A percentile compares a stretch with the other conserved stretches of the same genome.
phyloP scores from a whole-genome alignment of 2,329 filamentous ascomycete genomes.

The Juglanconis juglandina region DNA sequence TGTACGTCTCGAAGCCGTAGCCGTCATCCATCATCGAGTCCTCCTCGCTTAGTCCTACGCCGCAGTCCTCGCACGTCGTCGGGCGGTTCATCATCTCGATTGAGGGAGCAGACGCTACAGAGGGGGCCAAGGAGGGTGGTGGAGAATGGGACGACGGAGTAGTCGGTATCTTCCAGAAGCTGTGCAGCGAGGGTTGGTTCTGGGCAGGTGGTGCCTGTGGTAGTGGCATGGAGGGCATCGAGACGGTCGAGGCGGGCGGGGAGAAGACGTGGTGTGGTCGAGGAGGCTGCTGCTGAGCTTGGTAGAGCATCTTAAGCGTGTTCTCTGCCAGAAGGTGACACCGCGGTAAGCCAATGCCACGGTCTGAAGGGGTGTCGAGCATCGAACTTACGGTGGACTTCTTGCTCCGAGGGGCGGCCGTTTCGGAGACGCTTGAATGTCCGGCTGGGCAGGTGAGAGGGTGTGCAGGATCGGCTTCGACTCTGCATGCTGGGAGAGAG shows the following conservation, averaged over 20 bases:
- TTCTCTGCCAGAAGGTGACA: slow-evolving; percentile 39
- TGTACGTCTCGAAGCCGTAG: slow-evolving; percentile 23
- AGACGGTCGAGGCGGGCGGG: slow-evolving; percentile 16
- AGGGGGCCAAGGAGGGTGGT: slow-evolving; percentile 13
- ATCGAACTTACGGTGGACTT: slow-evolving; percentile 50
- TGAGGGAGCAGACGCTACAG: slow-evolving; percentile 8
- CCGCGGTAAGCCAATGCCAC: not conserved
- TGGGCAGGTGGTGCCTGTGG: slow-evolving; percentile 17
- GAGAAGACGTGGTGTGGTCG: slow-evolving; percentile 19
- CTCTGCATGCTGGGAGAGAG: slow-evolving; percentile 17
- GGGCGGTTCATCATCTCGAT: slow-evolving; percentile 24
- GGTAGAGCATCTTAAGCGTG: slow-evolving; percentile 56
- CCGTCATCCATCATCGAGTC: slow-evolving; percentile 39
- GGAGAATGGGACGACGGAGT: slow-evolving; percentile 28
- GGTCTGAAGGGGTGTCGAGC: not conserved
- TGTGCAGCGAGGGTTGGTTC: slow-evolving; percentile 53
- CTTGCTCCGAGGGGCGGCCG: slow-evolving; percentile 52
- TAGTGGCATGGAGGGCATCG: slow-evolving; percentile 10
- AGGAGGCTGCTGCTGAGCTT: slow-evolving; percentile 43
- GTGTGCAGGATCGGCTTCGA: slow-evolving; percentile 28
- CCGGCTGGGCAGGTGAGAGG: slow-evolving; percentile 50
- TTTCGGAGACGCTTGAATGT: slow-evolving; percentile 61
- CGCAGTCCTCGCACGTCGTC: slow-evolving; percentile 53
- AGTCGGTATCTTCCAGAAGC: slow-evolving; percentile 56
- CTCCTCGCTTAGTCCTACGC: slow-evolving; percentile 26